Evolutionary conservation across 2,329 filamentous ascomycete genomes (phyloP).

Genomic region (Fusarium pilosicola): DNA sequence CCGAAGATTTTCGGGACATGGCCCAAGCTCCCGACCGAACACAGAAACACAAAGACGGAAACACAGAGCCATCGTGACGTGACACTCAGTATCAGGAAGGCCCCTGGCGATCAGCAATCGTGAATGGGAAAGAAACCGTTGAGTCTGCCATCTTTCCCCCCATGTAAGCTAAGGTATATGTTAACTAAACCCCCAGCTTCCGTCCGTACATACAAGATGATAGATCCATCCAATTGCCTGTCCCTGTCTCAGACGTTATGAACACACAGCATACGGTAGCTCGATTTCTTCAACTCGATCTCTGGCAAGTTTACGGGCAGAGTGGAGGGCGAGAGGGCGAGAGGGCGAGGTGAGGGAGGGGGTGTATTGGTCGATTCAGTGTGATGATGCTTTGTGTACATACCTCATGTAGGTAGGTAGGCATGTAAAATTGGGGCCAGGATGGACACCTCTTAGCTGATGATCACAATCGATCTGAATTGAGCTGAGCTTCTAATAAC

Average conservation of each 20-base stretch:
- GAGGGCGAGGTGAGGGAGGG: not conserved
- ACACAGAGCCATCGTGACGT: slow-evolving; percentile 18
- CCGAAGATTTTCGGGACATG: slow-evolving; percentile 42
- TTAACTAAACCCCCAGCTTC: not conserved
- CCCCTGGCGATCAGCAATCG: slow-evolving; percentile 43
- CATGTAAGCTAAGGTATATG: not conserved
- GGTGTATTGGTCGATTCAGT: not conserved
- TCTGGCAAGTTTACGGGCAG: not conserved
- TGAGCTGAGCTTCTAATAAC: not conserved
- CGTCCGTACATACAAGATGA: not conserved
- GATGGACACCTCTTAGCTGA: slow-evolving; percentile 21
- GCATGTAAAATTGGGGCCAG: not conserved
- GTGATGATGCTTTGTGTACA: not conserved
- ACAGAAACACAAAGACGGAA: slow-evolving; percentile 8
- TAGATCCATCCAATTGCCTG: not conserved
- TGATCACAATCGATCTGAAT: slow-evolving; percentile 31
- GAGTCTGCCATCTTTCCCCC: slow-evolving; percentile 8
- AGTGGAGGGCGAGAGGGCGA: not conserved
- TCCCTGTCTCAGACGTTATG: slow-evolving; percentile 9
- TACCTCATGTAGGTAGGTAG: not conserved
- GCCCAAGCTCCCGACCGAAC: slow-evolving; percentile 9
- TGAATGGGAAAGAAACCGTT: slow-evolving; percentile 30
- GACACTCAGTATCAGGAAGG: slow-evolving; percentile 14
- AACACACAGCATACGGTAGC: not conserved
- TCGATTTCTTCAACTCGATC: slow-evolving; percentile 5